Conservation (phyloP, 2,329 filamentous ascomycete genomes). For the Exophiala sideris region DNA sequence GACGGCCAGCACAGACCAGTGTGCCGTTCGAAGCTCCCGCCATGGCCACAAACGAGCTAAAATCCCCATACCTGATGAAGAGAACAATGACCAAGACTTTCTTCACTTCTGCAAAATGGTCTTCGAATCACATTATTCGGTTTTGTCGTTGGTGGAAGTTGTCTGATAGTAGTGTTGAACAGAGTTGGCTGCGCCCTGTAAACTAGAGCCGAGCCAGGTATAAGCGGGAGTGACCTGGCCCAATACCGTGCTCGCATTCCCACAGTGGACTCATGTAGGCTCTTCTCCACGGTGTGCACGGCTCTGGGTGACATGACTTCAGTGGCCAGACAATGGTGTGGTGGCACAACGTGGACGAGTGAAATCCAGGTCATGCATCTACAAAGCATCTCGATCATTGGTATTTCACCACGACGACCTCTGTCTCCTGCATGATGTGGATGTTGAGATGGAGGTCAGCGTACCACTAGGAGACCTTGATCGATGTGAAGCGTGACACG, state of each 20-base stretch:
- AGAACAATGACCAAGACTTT: background rate
- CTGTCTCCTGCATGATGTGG: conserved; percentile 4
- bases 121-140: background rate
- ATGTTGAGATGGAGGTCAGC: conserved; percentile 6
- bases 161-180: background rate
- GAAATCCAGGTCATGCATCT: conserved; percentile 9
- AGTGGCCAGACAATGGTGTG: no score
- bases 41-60: no score
- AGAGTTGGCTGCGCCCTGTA: conserved; percentile 1
- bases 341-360: conserved; percentile 20
- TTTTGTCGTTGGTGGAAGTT: no score
- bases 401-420: conserved; percentile 6
- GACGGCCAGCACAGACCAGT: background rate
- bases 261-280: no score
- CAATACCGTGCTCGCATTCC: background rate
- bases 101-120: background rate
- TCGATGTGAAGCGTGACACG: conserved; percentile 20
- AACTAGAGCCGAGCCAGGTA: background rate
- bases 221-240: background rate
- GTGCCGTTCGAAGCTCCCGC: no score
- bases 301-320: no score
- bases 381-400: conserved; percentile 4
- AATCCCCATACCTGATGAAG: background rate
- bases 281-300: no score
- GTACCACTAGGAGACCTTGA: conserved; percentile 2